Evolutionary conservation across 768 basidiomycete species (phyloP).

Genomic region (Scleroderma citrinum): DNA sequence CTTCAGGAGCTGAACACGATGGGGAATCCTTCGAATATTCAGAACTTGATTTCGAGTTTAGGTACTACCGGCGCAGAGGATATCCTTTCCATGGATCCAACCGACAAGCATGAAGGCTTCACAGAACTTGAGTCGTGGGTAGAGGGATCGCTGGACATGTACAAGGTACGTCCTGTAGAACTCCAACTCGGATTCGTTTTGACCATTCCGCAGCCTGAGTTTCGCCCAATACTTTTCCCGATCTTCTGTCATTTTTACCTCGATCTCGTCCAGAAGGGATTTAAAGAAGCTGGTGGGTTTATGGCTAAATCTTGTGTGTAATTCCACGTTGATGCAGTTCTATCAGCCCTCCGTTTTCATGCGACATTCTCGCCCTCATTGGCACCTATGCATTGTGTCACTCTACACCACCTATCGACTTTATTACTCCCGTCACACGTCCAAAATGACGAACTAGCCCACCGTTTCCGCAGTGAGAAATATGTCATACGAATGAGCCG

Average conservation of each 20-base stretch:
- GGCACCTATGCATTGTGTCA: slow-evolving; percentile 55
- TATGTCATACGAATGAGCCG: slow-evolving; percentile 87
- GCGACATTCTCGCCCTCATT: slow-evolving; percentile 64
- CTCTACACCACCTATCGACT: slow-evolving; percentile 72
- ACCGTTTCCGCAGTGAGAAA: slow-evolving; percentile 84
- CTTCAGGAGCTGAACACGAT: slow-evolving; percentile 62
- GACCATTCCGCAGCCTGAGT: slow-evolving; percentile 66
- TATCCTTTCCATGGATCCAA: slow-evolving; percentile 73
- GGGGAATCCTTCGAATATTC: slow-evolving; percentile 67
- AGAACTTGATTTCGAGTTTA: slow-evolving; percentile 70
- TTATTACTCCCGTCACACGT: slow-evolving; percentile 81
- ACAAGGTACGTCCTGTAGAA: slow-evolving; percentile 49
- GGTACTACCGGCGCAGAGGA: slow-evolving; percentile 80
- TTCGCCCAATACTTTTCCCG: slow-evolving; percentile 89
- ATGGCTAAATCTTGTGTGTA: not conserved
- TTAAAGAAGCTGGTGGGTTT: slow-evolving; percentile 78
- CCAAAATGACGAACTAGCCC: slow-evolving; percentile 73
- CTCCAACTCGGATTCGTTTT: slow-evolving; percentile 1
- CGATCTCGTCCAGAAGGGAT: slow-evolving; percentile 86
- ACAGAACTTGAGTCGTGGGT: slow-evolving; percentile 85
- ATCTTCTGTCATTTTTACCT: slow-evolving; percentile 97
- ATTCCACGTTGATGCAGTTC: slow-evolving; percentile 9
- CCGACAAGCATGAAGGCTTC: slow-evolving; percentile 82
- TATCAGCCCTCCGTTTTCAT: slow-evolving; percentile 69
- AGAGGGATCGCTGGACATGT: slow-evolving; percentile 88